Percentiles rank a stretch among this genome's conserved stretches.
phyloP scores from a whole-genome alignment of 2,329 filamentous ascomycete species.

The Cladosporium oxysporum region DNA sequence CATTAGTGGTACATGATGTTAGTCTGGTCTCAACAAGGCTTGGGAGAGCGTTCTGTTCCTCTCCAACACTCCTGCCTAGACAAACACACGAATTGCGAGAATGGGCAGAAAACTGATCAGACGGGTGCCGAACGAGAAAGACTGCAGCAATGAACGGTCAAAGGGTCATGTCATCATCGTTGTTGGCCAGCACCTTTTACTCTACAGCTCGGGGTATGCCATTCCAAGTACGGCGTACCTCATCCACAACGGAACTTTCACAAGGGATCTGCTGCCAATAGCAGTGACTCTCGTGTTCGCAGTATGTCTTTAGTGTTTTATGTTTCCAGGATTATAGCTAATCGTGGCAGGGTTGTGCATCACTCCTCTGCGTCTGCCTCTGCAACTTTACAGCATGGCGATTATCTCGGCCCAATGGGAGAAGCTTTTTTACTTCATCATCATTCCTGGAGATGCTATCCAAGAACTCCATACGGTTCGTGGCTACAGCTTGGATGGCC shows the following conservation, averaged over 20 bases:
- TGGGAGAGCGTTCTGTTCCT: background rate
- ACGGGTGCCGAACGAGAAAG: conserved; percentile 16
- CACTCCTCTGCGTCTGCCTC: background rate
- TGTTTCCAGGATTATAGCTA: background rate
- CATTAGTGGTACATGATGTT: background rate
- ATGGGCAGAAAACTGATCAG: conserved; percentile 16
- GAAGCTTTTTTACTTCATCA: background rate
- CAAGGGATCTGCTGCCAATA: conserved; percentile 20
- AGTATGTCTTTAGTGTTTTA: background rate
- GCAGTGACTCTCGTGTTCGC: conserved; percentile 22
- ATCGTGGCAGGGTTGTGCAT: background rate
- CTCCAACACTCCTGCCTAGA: background rate
- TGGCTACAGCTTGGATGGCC: conserved; percentile 30
- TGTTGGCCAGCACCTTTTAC: conserved; percentile 29
- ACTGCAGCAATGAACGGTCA: background rate
- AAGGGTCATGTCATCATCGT: conserved; percentile 27
- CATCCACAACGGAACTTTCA: conserved; percentile 26
- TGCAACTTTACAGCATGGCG: conserved; percentile 8
- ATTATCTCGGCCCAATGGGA: background rate
- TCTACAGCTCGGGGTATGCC: conserved; percentile 31
- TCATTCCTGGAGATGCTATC: conserved; percentile 21
- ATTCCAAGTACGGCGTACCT: conserved; percentile 30
- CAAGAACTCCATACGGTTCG: conserved; percentile 24
- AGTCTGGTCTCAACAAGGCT: background rate
- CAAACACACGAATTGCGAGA: background rate